Evolutionary conservation across 2,329 filamentous ascomycete species (phyloP), one percentile per base, ranked within the genome.

Genomic region (Ceratocystis colombiana): DNA sequence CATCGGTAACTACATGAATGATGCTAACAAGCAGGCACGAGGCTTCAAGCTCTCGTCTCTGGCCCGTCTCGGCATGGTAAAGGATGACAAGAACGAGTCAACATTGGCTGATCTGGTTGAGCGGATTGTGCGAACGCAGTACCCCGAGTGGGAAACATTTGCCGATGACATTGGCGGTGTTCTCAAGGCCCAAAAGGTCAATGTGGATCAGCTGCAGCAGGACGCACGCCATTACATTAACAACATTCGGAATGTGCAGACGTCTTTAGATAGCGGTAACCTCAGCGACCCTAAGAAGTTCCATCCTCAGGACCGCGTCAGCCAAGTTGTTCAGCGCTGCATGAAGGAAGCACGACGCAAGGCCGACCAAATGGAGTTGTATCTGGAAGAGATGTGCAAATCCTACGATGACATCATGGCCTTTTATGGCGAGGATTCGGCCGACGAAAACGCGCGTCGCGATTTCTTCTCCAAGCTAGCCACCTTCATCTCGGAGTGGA

Each of bases 1-100:
- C 75, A 96, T 99, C 73, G 94, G 94, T 76, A 99, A 99, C 76
- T 99, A 96, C 81, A 99, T 99, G 94, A 99, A 99, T 79, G 94
- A 97, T 74, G 88, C 92, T 66, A 97, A 96, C 78, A 99, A 99
- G 79, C 94, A 97, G 77, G 94, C 94, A 3, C 89, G 88, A 67
- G 94, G 94, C 69, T 99, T 99, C 86, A 99, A 99, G 79, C 84
- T 99, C 15, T 94, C 91, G 73, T 96, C 94, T 5, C 85, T 99
- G 62, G 89, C 90, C 33, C 86, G 94, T 66, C 80, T 99, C 66
- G 92, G 88, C 68, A 97, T 99, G 92, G 90, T 97, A 73, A 99
- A 99, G 78, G 94, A 99, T 74, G 91, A 96, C 79, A 96, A 96
- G 82, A 99, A 99, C 76, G 89, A 97, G 76, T 93, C 90, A 1